phyloP scores from a whole-genome alignment of 225 moss, liverwort and hornwort genomes.

The Pleurozium schreberi region DNA sequence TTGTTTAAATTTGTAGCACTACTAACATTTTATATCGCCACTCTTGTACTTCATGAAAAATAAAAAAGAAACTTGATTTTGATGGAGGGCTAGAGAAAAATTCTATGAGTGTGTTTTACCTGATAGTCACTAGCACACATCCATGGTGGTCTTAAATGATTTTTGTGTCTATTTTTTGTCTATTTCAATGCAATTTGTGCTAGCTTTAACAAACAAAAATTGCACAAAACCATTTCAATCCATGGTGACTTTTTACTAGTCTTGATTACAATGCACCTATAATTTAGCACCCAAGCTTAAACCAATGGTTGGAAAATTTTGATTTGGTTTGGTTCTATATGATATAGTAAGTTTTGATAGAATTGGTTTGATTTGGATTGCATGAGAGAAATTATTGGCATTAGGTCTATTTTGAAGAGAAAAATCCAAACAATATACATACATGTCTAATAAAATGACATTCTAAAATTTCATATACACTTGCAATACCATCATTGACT shows the following conservation, averaged over 20 bases:
- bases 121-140: no score
- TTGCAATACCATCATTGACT: not conserved
- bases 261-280: not conserved
- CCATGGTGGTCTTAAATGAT: rapidly evolving
- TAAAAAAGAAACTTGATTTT: no score
- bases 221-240: rapidly evolving
- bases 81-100: not conserved
- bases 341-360: not conserved
- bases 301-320: not conserved
- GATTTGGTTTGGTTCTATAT: not conserved
- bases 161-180: not conserved
- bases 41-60: no score
- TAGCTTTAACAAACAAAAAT: rapidly evolving
- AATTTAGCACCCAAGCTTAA: not conserved
- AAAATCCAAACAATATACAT: not conserved
- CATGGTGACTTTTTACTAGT: no score
- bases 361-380: not conserved
- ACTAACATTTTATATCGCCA: no score
- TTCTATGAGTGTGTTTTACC: rapidly evolving
- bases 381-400: not conserved
- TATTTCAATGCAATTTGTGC: not conserved
- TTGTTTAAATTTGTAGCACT: no score
- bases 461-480: no score
- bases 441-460: no score
- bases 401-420: not conserved